Conservation (phyloP, 768 basidiomycete genomes). For the Coprinopsis marcescibilis region DNA sequence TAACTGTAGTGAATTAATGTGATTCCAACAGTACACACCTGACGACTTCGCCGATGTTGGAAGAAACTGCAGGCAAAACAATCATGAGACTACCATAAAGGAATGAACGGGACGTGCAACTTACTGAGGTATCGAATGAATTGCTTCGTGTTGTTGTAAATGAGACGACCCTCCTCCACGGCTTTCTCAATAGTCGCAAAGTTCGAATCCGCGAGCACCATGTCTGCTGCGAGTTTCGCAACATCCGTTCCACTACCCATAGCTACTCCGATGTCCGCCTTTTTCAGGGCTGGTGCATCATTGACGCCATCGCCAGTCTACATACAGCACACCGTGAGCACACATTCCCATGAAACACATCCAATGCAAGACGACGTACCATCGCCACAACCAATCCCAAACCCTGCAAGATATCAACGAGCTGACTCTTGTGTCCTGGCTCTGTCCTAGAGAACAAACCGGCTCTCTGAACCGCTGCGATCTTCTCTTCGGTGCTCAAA, state of each 20-base stretch:
- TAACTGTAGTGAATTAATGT: no score
- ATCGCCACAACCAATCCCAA: conserved; percentile 94
- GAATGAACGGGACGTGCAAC: conserved; percentile 23
- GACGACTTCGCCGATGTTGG: conserved; percentile 97
- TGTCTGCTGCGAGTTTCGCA: conserved; percentile 95
- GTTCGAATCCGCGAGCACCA: conserved; percentile 96
- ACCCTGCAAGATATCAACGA: conserved; percentile 90
- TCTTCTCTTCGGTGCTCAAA: conserved; percentile 73
- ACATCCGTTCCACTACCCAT: conserved; percentile 99
- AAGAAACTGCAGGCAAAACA: conserved; percentile 56
- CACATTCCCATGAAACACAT: neutral
- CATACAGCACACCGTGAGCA: neutral
- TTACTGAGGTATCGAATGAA: conserved; percentile 97
- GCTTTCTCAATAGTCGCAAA: conserved; percentile 96
- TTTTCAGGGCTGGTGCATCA: conserved; percentile 94
- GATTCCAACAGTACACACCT: no score
- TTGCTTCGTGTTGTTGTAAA: conserved; percentile 99
- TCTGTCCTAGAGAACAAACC: conserved; percentile 92
- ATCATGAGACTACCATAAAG: conserved; percentile 2
- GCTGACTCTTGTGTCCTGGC: conserved; percentile 89
- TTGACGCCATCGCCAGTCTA: conserved; percentile 98
- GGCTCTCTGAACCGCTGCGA: conserved; percentile 81
- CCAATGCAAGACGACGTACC: no score
- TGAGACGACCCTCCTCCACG: conserved; percentile 94
- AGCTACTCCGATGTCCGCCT: conserved; percentile 96